These are phyloP conservation scores for Tetrapisispora nanseiensis DNA, from an alignment of 805 yeast species.

Conservation along the genomic window DNA sequence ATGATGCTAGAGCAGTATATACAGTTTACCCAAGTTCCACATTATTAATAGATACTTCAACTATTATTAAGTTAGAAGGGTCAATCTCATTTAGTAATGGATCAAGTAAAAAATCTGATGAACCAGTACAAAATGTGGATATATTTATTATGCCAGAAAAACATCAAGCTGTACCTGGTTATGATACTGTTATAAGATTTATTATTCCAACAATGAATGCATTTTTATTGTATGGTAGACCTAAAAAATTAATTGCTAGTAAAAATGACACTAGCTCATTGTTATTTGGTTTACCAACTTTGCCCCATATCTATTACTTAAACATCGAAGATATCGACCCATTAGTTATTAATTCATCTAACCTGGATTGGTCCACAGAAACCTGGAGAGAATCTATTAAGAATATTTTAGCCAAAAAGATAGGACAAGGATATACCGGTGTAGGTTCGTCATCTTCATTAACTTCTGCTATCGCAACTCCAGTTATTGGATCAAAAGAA, in stretches of 20 bases:
- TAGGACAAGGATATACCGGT: constrained; percentile 58
- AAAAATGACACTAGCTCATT: constrained; percentile 46
- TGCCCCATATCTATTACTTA: constrained; percentile 58
- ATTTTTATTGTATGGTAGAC: constrained; percentile 67
- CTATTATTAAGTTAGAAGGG: constrained; percentile 86
- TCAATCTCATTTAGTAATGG: constrained; percentile 47
- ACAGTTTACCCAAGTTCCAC: constrained; percentile 91
- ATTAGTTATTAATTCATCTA: constrained; percentile 28
- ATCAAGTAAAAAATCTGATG: constrained; percentile 18
- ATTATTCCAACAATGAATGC: constrained; percentile 62
- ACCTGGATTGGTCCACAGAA: constrained; percentile 44
- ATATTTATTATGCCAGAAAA: constrained; percentile 57
- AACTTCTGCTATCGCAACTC: constrained; percentile 48
- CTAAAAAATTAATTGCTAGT: constrained; percentile 48
- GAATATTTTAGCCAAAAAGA: constrained; percentile 43
- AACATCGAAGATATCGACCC: constrained; percentile 48
- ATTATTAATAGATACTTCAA: constrained; percentile 70
- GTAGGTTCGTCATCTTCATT: constrained; percentile 64
- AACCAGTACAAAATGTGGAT: constrained; percentile 37
- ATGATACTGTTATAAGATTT: constrained; percentile 64
- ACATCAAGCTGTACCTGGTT: constrained; percentile 62
- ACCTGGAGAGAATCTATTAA: constrained; percentile 54
- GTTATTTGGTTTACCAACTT: constrained; percentile 62
- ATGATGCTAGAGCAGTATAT: constrained; percentile 58
- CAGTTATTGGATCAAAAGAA: constrained; percentile 33